These are phyloP conservation scores for Oenanthe sinensis DNA, from an alignment of 129 eudicot species.

Conservation along the genomic window DNA sequence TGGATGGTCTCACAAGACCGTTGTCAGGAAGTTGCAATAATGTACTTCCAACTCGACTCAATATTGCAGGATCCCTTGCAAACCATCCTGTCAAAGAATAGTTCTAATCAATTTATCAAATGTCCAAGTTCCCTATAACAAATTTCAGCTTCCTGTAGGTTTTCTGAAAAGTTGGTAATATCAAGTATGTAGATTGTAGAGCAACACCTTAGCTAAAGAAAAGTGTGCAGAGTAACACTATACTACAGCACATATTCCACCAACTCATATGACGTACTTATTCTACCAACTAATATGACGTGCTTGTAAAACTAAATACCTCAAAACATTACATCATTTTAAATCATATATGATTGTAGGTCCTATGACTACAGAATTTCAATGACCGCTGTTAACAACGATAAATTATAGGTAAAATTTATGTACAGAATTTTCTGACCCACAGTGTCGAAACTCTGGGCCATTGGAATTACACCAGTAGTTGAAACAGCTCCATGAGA, in stretches of 20 bases:
- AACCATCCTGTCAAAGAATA: constrained; percentile 64
- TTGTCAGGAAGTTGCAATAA: constrained; percentile 37
- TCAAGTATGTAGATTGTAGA: neutral
- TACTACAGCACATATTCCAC: neutral
- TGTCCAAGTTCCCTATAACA: neutral
- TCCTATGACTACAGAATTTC: neutral
- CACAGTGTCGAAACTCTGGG: constrained; percentile 88
- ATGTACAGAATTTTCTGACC: constrained; percentile 33
- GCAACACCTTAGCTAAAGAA: too few relatives aligned
- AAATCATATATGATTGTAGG: neutral
- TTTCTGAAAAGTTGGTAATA: neutral
- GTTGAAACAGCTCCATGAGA: constrained; percentile 81
- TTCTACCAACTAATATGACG: neutral
- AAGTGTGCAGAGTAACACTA: neutral
- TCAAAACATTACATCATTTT: neutral
- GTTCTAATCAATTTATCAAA: neutral
- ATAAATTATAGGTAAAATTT: neutral
- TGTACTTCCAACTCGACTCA: constrained; percentile 61
- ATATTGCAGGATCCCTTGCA: constrained; percentile 58
- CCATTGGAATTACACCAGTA: constrained; percentile 79
- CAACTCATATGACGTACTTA: neutral
- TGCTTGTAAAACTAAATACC: neutral
- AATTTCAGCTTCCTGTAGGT: neutral
- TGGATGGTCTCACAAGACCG: constrained; percentile 30
- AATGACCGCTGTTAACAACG: neutral